Percentiles rank a stretch among this genome's conserved stretches.
phyloP scores from a whole-genome alignment of 345 rosid genomes.

The Isatis tinctoria region DNA sequence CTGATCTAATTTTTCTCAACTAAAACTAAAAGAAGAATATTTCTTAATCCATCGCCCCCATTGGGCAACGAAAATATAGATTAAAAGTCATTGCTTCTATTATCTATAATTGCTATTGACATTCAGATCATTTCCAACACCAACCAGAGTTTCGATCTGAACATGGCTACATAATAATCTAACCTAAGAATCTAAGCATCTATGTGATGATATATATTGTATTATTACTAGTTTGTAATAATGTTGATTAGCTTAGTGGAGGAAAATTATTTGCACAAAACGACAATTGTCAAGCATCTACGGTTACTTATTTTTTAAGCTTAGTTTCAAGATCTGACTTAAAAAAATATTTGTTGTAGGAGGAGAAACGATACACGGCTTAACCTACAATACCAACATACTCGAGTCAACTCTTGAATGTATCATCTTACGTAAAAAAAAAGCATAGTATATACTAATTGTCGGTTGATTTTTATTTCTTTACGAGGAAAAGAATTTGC shows the following conservation, averaged over 20 bases:
- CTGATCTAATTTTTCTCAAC: too few species aligned
- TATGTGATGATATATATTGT: not conserved
- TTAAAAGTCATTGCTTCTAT: not conserved
- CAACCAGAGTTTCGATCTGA: not conserved
- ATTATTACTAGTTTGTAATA: not conserved
- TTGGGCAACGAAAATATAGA: not conserved
- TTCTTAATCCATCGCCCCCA: not conserved
- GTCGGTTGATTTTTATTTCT: not conserved
- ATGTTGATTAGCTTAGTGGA: not conserved
- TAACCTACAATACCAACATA: not conserved
- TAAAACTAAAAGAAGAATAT: too few species aligned
- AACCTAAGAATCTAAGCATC: not conserved
- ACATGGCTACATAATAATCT: not conserved
- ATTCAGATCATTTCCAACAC: not conserved
- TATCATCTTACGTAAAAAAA: not conserved
- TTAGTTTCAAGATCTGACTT: not conserved
- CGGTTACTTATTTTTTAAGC: not conserved
- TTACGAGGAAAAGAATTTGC: not conserved
- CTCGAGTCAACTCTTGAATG: conserved; percentile 4
- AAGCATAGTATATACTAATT: not conserved
- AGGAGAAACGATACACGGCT: not conserved
- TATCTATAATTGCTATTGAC: not conserved
- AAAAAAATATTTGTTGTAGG: not conserved
- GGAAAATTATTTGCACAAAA: not conserved
- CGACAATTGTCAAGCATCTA: conserved; percentile 5